These are phyloP conservation scores for Cystobasidium tubakii DNA, from an alignment of 768 basidiomycete species.

Conservation along the genomic window DNA sequence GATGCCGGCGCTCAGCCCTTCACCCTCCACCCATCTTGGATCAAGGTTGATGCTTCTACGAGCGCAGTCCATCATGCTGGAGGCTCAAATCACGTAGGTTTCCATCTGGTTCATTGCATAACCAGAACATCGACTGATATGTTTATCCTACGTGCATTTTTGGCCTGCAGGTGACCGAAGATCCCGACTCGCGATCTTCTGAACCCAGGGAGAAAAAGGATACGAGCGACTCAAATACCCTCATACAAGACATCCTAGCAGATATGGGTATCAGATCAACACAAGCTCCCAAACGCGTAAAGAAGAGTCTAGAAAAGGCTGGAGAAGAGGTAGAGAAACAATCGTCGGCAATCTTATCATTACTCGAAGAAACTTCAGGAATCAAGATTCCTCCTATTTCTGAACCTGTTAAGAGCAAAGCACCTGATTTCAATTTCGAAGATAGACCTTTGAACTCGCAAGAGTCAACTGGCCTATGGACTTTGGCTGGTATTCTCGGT, in stretches of 20 bases:
- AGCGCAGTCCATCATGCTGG: constrained; percentile 14
- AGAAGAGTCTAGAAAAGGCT: background rate
- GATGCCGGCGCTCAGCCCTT: constrained; percentile 23
- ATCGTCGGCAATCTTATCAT: background rate
- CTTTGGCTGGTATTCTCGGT: constrained; percentile 23
- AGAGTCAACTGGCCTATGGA: constrained; percentile 6
- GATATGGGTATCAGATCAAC: constrained; percentile 8
- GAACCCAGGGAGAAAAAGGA: background rate
- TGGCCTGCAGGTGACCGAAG: constrained; percentile 21
- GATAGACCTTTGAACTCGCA: constrained; percentile 11
- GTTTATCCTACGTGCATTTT: background rate
- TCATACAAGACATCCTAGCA: constrained; percentile 8
- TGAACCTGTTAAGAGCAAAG: background rate
- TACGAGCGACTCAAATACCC: background rate
- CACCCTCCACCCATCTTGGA: constrained; percentile 30
- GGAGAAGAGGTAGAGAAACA: background rate
- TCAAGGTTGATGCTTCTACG: constrained; percentile 8
- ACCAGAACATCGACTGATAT: background rate
- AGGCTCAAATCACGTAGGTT: background rate
- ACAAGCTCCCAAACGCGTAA: background rate
- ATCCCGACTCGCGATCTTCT: constrained; percentile 30
- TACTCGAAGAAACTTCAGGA: constrained; percentile 4
- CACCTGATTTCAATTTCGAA: constrained; percentile 28
- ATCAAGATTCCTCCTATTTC: constrained; percentile 30
- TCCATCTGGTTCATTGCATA: background rate